Base-by-base conservation (phyloP, 495 filamentous ascomycete genomes). In the Parathielavia appendiculata region DNA sequence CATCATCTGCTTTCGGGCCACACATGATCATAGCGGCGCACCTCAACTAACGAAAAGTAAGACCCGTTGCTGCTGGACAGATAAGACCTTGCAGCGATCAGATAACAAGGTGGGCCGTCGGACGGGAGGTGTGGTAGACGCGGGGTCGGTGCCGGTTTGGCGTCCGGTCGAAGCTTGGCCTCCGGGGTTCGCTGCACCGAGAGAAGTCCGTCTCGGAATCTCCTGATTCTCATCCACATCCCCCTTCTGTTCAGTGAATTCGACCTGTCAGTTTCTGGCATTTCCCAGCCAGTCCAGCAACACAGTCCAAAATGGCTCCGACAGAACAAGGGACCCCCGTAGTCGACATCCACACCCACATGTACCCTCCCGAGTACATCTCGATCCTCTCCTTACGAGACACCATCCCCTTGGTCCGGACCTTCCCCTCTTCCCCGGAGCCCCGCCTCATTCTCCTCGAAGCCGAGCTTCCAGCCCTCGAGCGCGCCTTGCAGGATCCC, bases 331-430 rank as follows among this genome's bases (percentile, higher is more conserved):
- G 10, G 7, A n/a, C 19, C 9, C 34, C 32, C 41, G 39, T 91
- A 38, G 88, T 96, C 45, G 92, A 97, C 72, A 82, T 97, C 66
- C 92, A 97, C 76, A 96, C 92, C 13, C 92, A 97, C 78, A 84
- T 97, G 75, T 96, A 97, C 71, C 89, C 91, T 0, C 88, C 88
- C 0, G 79, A 82, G 10, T 97, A 92, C 72, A 84, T 96, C 77
- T 70, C 80, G 54, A 83, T 96, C 66, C 84, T 97, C 26, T 83
- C 86, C 65, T 83, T 83, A 23, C 87, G 92, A 56, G 80, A 75
- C 52, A 80, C 76, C 36, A 87, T 95, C 54, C 92, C 92, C 17
- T 89, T 95, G 57, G 81, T 97, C 56, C 83, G 91, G 59, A 84
- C 70, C 68, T 89, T 80, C 69, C 79, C 76, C 17, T 80, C 78